A percentile compares a stretch with the other conserved stretches of the same genome.
Conservation (phyloP, 495 filamentous ascomycete genomes). For the Bombardia bombarda region DNA sequence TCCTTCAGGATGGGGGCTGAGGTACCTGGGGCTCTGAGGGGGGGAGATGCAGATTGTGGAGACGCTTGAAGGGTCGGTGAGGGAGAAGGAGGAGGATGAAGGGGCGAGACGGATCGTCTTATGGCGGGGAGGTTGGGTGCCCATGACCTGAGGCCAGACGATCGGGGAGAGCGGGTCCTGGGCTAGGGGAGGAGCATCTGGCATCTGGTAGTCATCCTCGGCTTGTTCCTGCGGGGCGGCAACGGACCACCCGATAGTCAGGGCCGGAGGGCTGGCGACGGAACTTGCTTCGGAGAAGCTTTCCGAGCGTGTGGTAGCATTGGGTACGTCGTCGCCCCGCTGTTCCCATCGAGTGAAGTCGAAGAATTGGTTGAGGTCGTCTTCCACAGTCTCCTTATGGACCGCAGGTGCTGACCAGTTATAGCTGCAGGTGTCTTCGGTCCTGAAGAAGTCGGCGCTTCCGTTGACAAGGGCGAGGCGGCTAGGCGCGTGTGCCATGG, state of each 20-base stretch:
- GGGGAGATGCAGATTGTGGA: not conserved
- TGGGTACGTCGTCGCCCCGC: constrained; percentile 3
- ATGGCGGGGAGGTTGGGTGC: not conserved
- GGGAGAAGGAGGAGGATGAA: not conserved
- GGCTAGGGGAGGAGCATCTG: constrained; percentile 6
- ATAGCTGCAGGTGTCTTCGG: not conserved
- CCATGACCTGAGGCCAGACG: constrained; percentile 11
- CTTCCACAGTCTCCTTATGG: constrained; percentile 9
- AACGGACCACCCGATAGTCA: constrained; percentile 2
- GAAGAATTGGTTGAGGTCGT: constrained; percentile 8
- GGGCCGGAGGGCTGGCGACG: constrained; percentile 3
- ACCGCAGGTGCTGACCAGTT: not conserved
- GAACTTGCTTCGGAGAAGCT: constrained; percentile 7
- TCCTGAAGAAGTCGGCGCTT: constrained; percentile 1
- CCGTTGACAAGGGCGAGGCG: constrained; percentile 8
- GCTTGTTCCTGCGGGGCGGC: not conserved
- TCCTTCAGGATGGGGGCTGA: not conserved
- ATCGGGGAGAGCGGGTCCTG: constrained; percentile 2
- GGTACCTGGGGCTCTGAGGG: not conserved
- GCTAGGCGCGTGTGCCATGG: constrained; percentile 12
- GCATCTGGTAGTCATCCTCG: constrained; percentile 15
- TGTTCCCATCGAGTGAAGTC: constrained; percentile 8
- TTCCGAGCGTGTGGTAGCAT: too few relatives aligned
- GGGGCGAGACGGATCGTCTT: constrained; percentile 1
- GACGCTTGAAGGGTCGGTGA: not conserved